Conservation (phyloP, 2,329 filamentous ascomycete genomes). For the Acephala macrosclerotiorum region DNA sequence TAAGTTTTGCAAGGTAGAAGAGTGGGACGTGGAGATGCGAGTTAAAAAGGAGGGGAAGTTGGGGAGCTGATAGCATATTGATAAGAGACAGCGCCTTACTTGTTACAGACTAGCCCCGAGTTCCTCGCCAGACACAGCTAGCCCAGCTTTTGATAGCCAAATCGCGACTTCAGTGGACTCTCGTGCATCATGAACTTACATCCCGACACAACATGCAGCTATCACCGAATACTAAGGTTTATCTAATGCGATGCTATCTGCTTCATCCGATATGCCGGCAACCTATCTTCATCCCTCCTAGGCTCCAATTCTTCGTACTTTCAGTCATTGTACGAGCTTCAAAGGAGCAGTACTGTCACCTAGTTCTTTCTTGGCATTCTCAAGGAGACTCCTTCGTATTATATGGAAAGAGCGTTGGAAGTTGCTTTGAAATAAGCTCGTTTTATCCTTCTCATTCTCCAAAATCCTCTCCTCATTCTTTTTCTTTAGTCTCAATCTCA, state of each 20-base stretch:
- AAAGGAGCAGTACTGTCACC: not conserved
- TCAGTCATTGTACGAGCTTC: not conserved
- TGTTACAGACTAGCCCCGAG: not conserved
- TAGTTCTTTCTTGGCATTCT: not conserved
- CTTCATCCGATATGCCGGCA: not conserved
- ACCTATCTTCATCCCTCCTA: not conserved
- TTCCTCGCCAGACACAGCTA: not conserved
- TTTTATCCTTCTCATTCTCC: not conserved
- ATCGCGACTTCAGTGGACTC: not conserved
- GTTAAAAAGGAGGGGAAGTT: not conserved
- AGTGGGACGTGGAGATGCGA: conserved; percentile 5
- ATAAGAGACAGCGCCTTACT: not conserved
- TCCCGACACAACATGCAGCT: conserved; percentile 1
- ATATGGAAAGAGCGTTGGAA: not conserved
- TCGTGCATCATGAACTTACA: not conserved
- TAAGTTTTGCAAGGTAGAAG: not conserved
- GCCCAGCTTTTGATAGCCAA: not conserved
- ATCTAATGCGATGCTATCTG: conserved; percentile 6
- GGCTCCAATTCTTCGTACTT: not conserved
- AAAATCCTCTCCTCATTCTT: not conserved
- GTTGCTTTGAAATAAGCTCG: not conserved
- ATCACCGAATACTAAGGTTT: not conserved
- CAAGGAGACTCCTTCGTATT: not conserved
- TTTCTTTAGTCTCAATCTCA: not conserved
- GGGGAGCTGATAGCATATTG: conserved; percentile 6